These are phyloP conservation scores for Linaria vulgaris DNA, from an alignment of 257 asterid genomes.

Conservation along the genomic window DNA sequence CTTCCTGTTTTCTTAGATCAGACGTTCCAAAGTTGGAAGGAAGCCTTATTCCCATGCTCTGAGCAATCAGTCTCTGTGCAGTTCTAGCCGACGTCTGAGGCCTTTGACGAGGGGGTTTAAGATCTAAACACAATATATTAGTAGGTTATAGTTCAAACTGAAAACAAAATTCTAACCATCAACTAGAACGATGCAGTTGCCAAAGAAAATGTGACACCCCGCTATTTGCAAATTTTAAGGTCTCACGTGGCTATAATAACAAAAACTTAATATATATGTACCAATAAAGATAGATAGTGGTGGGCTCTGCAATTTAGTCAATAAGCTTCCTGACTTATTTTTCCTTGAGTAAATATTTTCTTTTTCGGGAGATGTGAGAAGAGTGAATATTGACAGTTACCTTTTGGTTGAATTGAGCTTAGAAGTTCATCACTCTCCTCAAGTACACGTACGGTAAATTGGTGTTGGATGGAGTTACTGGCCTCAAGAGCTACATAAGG, in stretches of 20 bases:
- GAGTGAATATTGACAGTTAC: conserved; percentile 34
- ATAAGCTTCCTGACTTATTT: not conserved
- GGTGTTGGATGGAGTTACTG: conserved; percentile 44
- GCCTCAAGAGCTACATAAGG: conserved; percentile 80
- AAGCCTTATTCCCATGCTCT: conserved; percentile 78
- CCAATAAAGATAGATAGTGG: too few relatives aligned
- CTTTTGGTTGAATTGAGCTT: conserved; percentile 59
- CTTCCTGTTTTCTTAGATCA: conserved; percentile 74
- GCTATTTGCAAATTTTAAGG: too few relatives aligned
- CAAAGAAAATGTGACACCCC: too few relatives aligned
- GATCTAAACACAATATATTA: conserved; percentile 39
- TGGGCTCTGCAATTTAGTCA: too few relatives aligned
- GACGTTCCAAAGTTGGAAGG: conserved; percentile 54
- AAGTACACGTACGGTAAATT: conserved; percentile 61
- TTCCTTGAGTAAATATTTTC: not conserved
- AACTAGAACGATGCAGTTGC: too few relatives aligned
- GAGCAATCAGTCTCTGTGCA: conserved; percentile 88
- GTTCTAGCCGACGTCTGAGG: conserved; percentile 93
- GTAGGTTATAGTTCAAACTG: not conserved
- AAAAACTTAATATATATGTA: too few relatives aligned
- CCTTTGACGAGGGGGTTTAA: conserved; percentile 88
- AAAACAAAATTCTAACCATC: too few relatives aligned
- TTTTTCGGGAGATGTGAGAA: conserved; percentile 11
- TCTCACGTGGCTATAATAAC: too few relatives aligned
- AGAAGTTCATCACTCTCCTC: conserved; percentile 59